Evolutionary conservation across 169 alveolate genomes (phyloP), one percentile per base, ranked within the genome.

Genomic region (Amoebophrya sp.): DNA sequence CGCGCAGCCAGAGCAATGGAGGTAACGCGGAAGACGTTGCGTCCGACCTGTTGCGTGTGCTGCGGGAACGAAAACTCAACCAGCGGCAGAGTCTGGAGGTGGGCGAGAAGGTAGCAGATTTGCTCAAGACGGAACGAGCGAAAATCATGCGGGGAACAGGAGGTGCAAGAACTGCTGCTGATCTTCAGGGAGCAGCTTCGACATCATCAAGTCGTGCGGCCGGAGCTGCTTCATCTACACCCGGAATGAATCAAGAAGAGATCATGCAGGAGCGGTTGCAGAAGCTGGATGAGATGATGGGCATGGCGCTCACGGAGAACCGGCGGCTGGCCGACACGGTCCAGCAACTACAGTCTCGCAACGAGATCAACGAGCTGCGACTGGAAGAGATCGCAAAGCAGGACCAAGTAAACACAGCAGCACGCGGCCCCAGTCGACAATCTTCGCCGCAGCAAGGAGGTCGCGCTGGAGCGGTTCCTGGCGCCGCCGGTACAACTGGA

Each of bases 301-400:
- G 10, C 35, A 25, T n/a, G 83, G 35, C 83, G 35, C 29, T 66
- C 35, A 66, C 35, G 35, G 83, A 66, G 35, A 66, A 66, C 32
- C 83, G 35, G 35, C 29, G 83, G 35, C 83, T 66, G 29, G 83
- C 83, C 32, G 83, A 66, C 83, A 66, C 83, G 35, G 83, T 66
- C 35, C 29, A 18, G 35, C 83, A 66, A 25, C 83, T 66, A 7
- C 83, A 66, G 83, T 66, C 83, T 7, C 12, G 83, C 35, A 66
- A 66, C 35, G 35, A 66, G 83, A 66, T 66, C 83, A 7, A 66
- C 83, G 83, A 66, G 18, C 1, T 66, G 83, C 12, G 83, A 3
- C 83, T 66, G 18, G 83, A 66, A 25, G 83, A 66, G 83, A 66
- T 66, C 35, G 29, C 83, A n/a, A 66, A 66, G 18, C n/a, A n/a